Conservation (phyloP, 2,329 filamentous ascomycete species). For the Paraphoma chrysanthemicola region DNA sequence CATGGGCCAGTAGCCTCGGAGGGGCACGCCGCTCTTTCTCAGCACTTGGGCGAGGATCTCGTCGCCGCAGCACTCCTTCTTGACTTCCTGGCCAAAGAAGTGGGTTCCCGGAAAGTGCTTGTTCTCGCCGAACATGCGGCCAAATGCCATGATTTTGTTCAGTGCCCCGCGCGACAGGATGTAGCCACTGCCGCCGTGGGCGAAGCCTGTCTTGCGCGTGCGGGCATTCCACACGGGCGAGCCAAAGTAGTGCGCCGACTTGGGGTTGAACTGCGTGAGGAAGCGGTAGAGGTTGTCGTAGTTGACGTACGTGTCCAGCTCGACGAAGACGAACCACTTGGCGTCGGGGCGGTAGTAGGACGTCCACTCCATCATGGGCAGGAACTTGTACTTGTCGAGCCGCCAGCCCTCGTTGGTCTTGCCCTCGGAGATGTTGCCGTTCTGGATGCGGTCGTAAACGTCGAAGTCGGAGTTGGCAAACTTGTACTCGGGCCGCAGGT, state of each 20-base stretch:
- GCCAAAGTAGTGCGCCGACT: constrained; percentile 49
- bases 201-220: constrained; percentile 46
- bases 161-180: constrained; percentile 59
- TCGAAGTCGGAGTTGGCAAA: constrained; percentile 58
- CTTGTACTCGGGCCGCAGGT: constrained; percentile 50
- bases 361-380: constrained; percentile 62
- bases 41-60: constrained; percentile 47
- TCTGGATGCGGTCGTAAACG: constrained; percentile 57
- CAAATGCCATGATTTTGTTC: constrained; percentile 48
- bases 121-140: constrained; percentile 45
- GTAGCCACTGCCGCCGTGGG: constrained; percentile 54
- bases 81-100: constrained; percentile 45
- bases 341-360: constrained; percentile 42
- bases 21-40: constrained; percentile 42
- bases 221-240: constrained; percentile 43
- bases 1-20: constrained; percentile 53
- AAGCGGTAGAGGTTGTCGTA: constrained; percentile 51
- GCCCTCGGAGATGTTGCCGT: constrained; percentile 39
- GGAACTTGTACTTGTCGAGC: constrained; percentile 66
- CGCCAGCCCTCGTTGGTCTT: constrained; percentile 62
- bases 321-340: constrained; percentile 47
- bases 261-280: constrained; percentile 45
- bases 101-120: constrained; percentile 40
- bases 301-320: constrained; percentile 48
- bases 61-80: constrained; percentile 48